Percentiles rank a stretch among this genome's conserved stretches.
Conservation (phyloP, 371 early-diverging fungal genomes). For the Circinella minor region DNA sequence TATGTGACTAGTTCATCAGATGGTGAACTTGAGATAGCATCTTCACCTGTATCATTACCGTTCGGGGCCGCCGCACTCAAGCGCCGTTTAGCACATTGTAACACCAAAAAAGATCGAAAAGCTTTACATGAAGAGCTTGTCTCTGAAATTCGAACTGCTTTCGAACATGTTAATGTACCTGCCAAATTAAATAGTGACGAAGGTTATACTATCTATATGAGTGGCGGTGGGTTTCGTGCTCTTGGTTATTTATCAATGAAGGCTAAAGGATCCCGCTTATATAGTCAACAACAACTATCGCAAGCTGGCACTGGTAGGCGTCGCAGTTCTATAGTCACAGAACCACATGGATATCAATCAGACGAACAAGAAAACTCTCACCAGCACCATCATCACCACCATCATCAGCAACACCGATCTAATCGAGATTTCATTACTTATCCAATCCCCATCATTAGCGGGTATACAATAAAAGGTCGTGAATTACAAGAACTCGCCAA, state of each 20-base stretch:
- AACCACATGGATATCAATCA: neutral
- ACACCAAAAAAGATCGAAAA: constrained; percentile 31
- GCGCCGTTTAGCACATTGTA: constrained; percentile 36
- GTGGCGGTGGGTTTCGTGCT: constrained; percentile 67
- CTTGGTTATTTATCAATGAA: constrained; percentile 67
- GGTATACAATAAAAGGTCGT: constrained; percentile 51
- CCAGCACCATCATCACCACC: constrained; percentile 14
- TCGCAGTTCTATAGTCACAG: constrained; percentile 4
- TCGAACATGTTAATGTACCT: constrained; percentile 40
- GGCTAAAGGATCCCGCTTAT: constrained; percentile 1
- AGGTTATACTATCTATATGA: constrained; percentile 59
- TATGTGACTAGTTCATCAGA: constrained; percentile 44
- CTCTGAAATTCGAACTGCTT: constrained; percentile 25
- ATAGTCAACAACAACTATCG: neutral
- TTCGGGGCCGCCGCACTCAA: constrained; percentile 67
- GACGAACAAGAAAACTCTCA: neutral
- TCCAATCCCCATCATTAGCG: constrained; percentile 68
- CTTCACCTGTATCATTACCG: constrained; percentile 62
- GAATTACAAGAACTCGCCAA: constrained; percentile 43
- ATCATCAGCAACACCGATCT: constrained; percentile 6
- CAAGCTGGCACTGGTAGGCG: neutral
- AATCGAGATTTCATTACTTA: constrained; percentile 36
- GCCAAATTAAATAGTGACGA: constrained; percentile 34
- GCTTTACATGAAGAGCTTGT: constrained; percentile 50
- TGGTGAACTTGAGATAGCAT: constrained; percentile 36